Percentiles rank a stretch among this genome's conserved stretches.
These are phyloP conservation scores for Rhododendron henanense DNA, from an alignment of 148 eudicot species.

Conservation along the genomic window DNA sequence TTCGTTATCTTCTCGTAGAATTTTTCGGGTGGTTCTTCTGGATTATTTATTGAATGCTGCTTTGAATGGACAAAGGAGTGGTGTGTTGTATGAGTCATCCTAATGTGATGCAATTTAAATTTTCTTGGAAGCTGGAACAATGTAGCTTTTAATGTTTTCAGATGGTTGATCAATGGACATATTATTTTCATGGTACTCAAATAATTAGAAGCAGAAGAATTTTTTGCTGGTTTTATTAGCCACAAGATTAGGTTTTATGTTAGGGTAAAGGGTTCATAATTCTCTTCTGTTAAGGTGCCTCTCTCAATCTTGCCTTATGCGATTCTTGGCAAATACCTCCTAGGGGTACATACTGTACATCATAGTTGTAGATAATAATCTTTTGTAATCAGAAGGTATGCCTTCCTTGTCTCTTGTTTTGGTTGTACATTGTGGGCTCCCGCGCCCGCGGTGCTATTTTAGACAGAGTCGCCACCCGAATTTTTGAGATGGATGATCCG, in stretches of 20 bases:
- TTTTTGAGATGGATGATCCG: too few species aligned
- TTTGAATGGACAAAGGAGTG: not conserved
- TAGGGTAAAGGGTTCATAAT: not conserved
- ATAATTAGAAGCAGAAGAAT: not conserved
- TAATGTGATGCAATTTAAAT: not conserved
- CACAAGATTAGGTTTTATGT: not conserved
- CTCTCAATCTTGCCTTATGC: too few species aligned
- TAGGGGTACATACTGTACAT: too few species aligned
- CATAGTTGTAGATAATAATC: not conserved
- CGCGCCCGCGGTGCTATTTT: too few species aligned
- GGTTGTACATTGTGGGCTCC: slow-evolving; percentile 37
- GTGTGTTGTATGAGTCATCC: not conserved
- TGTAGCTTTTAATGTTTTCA: not conserved
- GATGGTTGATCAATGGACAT: not conserved
- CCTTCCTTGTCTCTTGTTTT: slow-evolving; percentile 29
- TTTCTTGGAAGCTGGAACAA: not conserved
- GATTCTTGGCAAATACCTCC: too few species aligned
- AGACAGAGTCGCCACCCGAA: too few species aligned
- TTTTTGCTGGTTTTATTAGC: not conserved
- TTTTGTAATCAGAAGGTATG: too few species aligned
- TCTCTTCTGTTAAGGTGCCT: not conserved
- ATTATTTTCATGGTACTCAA: not conserved
- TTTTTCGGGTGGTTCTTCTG: not conserved
- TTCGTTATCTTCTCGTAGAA: not conserved
- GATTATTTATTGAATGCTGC: not conserved